These are phyloP conservation scores for Oemleria cerasiformis DNA, from an alignment of 306 rosid genomes.

Conservation along the genomic window DNA sequence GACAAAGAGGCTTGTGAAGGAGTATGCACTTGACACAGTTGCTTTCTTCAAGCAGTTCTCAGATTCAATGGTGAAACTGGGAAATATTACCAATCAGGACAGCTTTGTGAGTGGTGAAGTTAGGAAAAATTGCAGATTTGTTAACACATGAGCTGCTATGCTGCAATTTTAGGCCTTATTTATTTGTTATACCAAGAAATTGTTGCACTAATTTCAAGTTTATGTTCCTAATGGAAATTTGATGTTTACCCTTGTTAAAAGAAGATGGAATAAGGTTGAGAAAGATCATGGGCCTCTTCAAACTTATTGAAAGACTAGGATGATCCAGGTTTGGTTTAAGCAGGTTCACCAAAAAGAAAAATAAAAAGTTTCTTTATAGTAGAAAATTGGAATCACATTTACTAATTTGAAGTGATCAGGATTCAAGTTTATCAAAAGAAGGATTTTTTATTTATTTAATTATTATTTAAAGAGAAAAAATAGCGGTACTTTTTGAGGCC, in stretches of 20 bases:
- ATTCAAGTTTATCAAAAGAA: too few species aligned
- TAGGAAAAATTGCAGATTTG: conserved; percentile 82
- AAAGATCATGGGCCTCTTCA: neutral
- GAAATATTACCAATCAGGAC: conserved; percentile 60
- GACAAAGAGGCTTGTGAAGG: conserved; percentile 64
- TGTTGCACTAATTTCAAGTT: neutral
- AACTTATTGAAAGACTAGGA: neutral
- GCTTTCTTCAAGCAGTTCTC: conserved; percentile 88
- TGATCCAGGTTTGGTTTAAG: neutral
- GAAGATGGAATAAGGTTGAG: too few species aligned
- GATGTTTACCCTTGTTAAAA: neutral
- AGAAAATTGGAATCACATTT: too few species aligned
- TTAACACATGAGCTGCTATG: conserved; percentile 51
- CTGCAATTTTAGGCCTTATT: neutral
- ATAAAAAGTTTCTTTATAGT: too few species aligned
- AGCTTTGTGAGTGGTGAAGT: conserved; percentile 67
- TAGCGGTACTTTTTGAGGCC: too few species aligned
- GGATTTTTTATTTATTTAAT: too few species aligned
- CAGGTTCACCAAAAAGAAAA: neutral
- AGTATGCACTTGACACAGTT: conserved; percentile 61
- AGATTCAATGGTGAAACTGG: conserved; percentile 85
- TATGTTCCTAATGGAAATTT: neutral
- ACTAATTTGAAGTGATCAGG: too few species aligned
- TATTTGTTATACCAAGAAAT: neutral
- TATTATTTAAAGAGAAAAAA: too few species aligned